Conservation (phyloP, 1,284 basidiomycete species). For the Heliocybe sulcata region DNA sequence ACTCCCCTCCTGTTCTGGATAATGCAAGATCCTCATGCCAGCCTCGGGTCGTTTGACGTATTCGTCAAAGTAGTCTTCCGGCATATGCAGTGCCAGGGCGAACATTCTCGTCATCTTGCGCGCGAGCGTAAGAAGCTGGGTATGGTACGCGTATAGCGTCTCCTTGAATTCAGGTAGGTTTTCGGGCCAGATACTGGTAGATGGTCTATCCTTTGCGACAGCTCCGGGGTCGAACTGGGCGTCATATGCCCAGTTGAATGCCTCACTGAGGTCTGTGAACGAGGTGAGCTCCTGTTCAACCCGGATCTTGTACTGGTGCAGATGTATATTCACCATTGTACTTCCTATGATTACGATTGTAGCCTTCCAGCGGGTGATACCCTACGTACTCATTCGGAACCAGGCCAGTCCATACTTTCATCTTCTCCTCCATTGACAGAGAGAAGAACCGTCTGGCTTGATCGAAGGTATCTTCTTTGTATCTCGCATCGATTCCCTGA, state of each 20-base stretch:
- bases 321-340: background rate
- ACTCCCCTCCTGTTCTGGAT: conserved; percentile 36
- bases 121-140: conserved; percentile 59
- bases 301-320: too few species aligned
- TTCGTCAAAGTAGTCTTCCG: conserved; percentile 73
- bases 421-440: conserved; percentile 49
- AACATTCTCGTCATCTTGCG: conserved; percentile 75
- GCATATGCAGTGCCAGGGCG: conserved; percentile 72
- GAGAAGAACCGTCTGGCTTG: conserved; percentile 42
- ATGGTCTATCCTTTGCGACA: conserved; percentile 27
- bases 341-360: conserved; percentile 56
- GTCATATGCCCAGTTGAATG: conserved; percentile 78
- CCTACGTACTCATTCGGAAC: conserved; percentile 50
- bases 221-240: conserved; percentile 19
- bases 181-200: conserved; percentile 56
- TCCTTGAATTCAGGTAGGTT: conserved; percentile 42
- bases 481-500: background rate
- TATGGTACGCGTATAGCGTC: conserved; percentile 56
- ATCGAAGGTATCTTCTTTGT: background rate
- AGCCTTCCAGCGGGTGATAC: conserved; percentile 55
- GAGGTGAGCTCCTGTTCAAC: conserved; percentile 22
- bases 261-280: conserved; percentile 77
- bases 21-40: conserved; percentile 77
- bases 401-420: conserved; percentile 33
- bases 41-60: conserved; percentile 69